Conservation (phyloP, 345 rosid species). For the Eutrema heterophyllum region DNA sequence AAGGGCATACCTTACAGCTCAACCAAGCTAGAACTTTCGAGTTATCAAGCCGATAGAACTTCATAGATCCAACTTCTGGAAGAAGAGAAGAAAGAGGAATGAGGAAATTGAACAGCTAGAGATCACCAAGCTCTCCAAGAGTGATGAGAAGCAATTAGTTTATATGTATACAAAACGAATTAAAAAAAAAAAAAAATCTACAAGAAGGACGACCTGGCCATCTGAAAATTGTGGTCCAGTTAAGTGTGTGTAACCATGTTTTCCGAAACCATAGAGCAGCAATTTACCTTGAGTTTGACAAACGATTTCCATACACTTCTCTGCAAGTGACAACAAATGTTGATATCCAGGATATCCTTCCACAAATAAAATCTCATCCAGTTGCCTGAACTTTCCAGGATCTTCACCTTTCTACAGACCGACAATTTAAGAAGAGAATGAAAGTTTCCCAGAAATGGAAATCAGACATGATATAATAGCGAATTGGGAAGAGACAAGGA, state of each 20-base stretch:
- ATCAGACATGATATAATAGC: background rate
- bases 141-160: background rate
- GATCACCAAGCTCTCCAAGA: background rate
- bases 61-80: constrained; percentile 73
- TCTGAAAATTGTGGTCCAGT: background rate
- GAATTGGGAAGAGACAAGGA: background rate
- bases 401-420: constrained; percentile 66
- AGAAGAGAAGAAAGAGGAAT: constrained; percentile 14
- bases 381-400: constrained; percentile 79
- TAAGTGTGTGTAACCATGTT: background rate
- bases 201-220: background rate
- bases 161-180: background rate
- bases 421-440: background rate
- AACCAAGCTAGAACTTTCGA: constrained; percentile 79
- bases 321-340: constrained; percentile 51
- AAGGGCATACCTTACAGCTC: constrained; percentile 55
- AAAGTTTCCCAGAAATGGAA: background rate
- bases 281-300: constrained; percentile 76
- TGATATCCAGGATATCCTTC: constrained; percentile 69
- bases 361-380: constrained; percentile 75
- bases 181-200: background rate
- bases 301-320: constrained; percentile 69
- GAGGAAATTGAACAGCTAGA: background rate
- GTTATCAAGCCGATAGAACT: constrained; percentile 79
- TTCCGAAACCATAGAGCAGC: constrained; percentile 1